A percentile compares a stretch with the other conserved stretches of the same genome.
Conservation (phyloP, 441 rosid species). For the Adansonia madagascariensis region DNA sequence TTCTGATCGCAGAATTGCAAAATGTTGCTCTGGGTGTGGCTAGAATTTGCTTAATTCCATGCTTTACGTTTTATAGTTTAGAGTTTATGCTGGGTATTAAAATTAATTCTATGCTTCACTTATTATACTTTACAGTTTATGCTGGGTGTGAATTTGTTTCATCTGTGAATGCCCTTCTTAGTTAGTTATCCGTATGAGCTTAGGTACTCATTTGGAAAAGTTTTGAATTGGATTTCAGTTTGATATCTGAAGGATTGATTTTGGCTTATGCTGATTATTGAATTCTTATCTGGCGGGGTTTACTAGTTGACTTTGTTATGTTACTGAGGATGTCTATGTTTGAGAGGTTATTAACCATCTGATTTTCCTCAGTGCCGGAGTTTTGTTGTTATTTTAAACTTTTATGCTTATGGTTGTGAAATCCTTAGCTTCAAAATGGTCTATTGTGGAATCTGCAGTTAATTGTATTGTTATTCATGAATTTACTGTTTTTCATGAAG, state of each 20-base stretch:
- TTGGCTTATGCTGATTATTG: not conserved
- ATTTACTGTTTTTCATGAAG: not conserved
- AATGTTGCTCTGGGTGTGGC: not conserved
- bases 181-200: not conserved
- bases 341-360: conserved; percentile 14
- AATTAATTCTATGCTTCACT: too few relatives aligned
- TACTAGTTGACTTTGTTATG: not conserved
- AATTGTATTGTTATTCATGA: conserved; percentile 31
- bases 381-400: not conserved
- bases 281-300: not conserved
- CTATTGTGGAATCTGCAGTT: not conserved
- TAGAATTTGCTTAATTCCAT: not conserved
- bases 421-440: not conserved
- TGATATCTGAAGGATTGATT: not conserved
- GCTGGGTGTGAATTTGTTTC: conserved; percentile 4
- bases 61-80: not conserved
- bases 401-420: not conserved
- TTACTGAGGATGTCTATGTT: not conserved
- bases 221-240: not conserved
- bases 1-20: not conserved
- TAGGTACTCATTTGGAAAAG: not conserved
- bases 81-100: not conserved
- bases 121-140: not conserved
- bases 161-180: not conserved
- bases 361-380: not conserved